Conservation (phyloP, 257 asterid genomes). For the Anisodus acutangulus region DNA sequence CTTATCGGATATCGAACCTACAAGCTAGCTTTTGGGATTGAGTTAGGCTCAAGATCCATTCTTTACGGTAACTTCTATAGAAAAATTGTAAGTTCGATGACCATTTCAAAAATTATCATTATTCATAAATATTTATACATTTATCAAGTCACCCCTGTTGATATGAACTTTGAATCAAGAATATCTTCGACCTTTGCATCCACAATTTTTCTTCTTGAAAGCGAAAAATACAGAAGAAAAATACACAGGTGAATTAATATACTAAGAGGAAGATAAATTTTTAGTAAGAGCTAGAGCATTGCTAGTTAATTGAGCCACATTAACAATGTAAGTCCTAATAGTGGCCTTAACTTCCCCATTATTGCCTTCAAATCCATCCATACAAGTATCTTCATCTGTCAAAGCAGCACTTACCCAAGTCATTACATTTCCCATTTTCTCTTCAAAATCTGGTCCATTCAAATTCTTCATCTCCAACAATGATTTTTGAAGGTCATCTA, state of each 20-base stretch:
- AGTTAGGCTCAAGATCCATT: no score
- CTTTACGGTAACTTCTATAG: no score
- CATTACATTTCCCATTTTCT: conserved; percentile 36
- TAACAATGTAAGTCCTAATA: conserved; percentile 26
- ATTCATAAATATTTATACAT: neutral
- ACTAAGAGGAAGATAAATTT: conserved; percentile 10
- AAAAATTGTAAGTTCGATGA: neutral
- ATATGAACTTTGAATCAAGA: neutral
- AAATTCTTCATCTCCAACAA: conserved; percentile 32
- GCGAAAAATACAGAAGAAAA: neutral
- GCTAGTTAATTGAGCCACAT: conserved; percentile 35
- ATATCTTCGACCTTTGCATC: neutral
- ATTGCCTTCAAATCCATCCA: conserved; percentile 34
- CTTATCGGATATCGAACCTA: no score
- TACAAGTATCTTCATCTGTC: conserved; percentile 41
- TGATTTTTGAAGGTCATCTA: conserved; percentile 30
- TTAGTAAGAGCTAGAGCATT: conserved; percentile 37
- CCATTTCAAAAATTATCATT: no score
- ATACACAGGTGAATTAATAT: neutral
- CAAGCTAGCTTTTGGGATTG: no score
- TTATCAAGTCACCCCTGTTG: neutral
- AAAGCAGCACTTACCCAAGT: conserved; percentile 41
- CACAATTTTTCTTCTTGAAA: neutral
- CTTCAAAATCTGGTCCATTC: conserved; percentile 30
- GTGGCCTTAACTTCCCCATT: conserved; percentile 12